A percentile compares a stretch with the other conserved stretches of the same genome.
Evolutionary conservation across 2,329 filamentous ascomycete genomes (phyloP).

Genomic region (Aspergillus neoniger): DNA sequence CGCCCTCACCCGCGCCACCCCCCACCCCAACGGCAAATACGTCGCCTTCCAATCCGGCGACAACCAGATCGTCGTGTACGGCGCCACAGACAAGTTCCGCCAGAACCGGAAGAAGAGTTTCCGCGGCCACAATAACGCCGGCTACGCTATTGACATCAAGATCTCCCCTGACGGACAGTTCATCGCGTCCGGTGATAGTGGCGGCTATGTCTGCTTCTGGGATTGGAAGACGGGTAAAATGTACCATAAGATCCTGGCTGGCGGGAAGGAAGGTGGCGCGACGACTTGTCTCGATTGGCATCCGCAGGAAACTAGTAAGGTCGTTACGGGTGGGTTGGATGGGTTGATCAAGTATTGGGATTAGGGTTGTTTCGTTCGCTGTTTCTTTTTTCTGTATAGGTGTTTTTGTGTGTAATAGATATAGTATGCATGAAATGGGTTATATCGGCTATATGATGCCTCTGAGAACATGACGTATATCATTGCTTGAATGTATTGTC

Average conservation of each 20-base stretch:
- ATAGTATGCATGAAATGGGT: background rate
- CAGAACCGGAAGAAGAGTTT: conserved; percentile 98
- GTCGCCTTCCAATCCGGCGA: conserved; percentile 91
- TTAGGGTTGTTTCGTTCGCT: conserved; percentile 48
- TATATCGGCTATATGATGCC: background rate
- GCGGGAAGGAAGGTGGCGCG: conserved; percentile 67
- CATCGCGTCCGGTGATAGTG: conserved; percentile 81
- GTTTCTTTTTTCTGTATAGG: background rate
- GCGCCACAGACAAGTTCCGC: conserved; percentile 89
- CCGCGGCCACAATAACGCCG: conserved; percentile 92
- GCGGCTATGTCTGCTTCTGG: conserved; percentile 92
- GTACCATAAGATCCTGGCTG: conserved; percentile 90
- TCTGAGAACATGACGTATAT: background rate
- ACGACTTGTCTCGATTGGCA: conserved; percentile 93
- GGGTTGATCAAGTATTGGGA: conserved; percentile 93
- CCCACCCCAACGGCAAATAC: conserved; percentile 89
- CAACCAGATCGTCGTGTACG: conserved; percentile 96
- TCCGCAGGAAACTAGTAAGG: conserved; percentile 94
- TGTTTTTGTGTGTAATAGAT: background rate
- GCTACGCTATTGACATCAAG: conserved; percentile 85
- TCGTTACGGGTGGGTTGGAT: conserved; percentile 85
- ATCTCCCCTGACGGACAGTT: conserved; percentile 92
- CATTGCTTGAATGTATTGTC: background rate
- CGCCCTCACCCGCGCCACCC: conserved; percentile 80
- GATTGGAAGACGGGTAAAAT: conserved; percentile 99